Base-by-base conservation (phyloP, 1,284 basidiomycete species). In the Inonotus obliquus region DNA sequence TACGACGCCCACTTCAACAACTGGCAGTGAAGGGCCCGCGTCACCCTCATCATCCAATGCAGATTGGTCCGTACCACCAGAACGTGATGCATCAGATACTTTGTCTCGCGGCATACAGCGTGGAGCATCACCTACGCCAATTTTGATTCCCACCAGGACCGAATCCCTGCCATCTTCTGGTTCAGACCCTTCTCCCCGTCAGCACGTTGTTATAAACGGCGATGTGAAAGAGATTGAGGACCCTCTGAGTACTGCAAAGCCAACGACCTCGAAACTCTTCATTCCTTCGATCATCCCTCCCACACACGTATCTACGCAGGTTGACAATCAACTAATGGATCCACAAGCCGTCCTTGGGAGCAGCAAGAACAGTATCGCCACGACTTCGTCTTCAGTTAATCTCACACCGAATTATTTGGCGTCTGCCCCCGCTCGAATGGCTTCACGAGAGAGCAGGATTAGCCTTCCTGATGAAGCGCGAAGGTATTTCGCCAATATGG, bases 391-490 rank as follows among this genome's bases (percentile, higher is more conserved):
- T 49, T 51, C 62, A 57, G 21, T 64, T 17, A 55, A 29, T 54
- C 35, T 64, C 7, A 37, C 60, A n/a, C 59, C 63, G 17, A 64
- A 57, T 37, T 61, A 59, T 48, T 37, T 61, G 41, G 39, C 54
- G 17, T 35, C 60, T 2, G 44, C 21, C 14, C 38, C 47, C 4
- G 25, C 69, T 52, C 67, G 71, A 10, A 71, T 70, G 38, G 63
- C 66, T 1, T 76, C 76, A 14, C 77, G 80, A 61, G 86, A 87
- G 54, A 90, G 86, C 13, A 79, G 81, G 37, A 81, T 87, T 56
- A 84, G 84, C 38, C 76, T 90, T 37, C 86, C 89, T 1, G 88
- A 90, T 62, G 90, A 91, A 71, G 85, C 87, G 17, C 82, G 77
- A 65, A 81, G 80, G 49, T 91, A 88, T 68, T 86, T 89, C 60